phyloP scores from a whole-genome alignment of 1,284 basidiomycete species.

The Ganoderma multipileum region DNA sequence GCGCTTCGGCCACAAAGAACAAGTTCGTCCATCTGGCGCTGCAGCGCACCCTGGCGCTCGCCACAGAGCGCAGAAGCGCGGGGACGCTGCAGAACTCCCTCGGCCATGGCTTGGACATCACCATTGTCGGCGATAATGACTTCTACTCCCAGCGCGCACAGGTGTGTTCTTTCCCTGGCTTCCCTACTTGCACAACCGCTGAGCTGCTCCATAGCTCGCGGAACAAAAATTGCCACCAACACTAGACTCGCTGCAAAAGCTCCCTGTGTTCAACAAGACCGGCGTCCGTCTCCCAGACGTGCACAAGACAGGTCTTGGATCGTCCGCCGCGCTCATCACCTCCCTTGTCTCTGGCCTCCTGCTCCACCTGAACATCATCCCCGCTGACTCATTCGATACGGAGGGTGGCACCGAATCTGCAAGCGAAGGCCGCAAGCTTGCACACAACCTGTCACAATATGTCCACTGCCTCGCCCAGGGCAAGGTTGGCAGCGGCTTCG shows the following conservation, averaged over 20 bases:
- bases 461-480: slow-evolving; percentile 98
- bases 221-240: slow-evolving; percentile 65
- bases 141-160: slow-evolving; percentile 95
- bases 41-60: slow-evolving; percentile 76
- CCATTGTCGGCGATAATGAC: slow-evolving; percentile 94
- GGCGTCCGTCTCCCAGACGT: slow-evolving; percentile 77
- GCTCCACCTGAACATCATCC: slow-evolving; percentile 76
- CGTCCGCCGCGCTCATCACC: slow-evolving; percentile 96
- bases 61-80: slow-evolving; percentile 60
- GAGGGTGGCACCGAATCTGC: slow-evolving; percentile 34
- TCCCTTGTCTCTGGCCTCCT: slow-evolving; percentile 90
- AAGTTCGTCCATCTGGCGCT: slow-evolving; percentile 94
- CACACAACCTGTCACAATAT: slow-evolving; percentile 96
- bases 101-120: slow-evolving; percentile 69
- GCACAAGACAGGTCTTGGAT: slow-evolving; percentile 98
- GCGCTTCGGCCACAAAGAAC: slow-evolving; percentile 57
- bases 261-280: slow-evolving; percentile 81
- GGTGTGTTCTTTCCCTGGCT: slow-evolving; percentile 48
- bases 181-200: slow-evolving; percentile 5
- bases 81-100: slow-evolving; percentile 54
- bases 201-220: slow-evolving; percentile 57
- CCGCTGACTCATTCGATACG: slow-evolving; percentile 51
- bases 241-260: slow-evolving; percentile 63
- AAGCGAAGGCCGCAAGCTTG: slow-evolving; percentile 61
- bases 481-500: slow-evolving; percentile 98